Evolutionary conservation across 306 rosid genomes (phyloP).

Genomic region (Cucurbita pepo): DNA sequence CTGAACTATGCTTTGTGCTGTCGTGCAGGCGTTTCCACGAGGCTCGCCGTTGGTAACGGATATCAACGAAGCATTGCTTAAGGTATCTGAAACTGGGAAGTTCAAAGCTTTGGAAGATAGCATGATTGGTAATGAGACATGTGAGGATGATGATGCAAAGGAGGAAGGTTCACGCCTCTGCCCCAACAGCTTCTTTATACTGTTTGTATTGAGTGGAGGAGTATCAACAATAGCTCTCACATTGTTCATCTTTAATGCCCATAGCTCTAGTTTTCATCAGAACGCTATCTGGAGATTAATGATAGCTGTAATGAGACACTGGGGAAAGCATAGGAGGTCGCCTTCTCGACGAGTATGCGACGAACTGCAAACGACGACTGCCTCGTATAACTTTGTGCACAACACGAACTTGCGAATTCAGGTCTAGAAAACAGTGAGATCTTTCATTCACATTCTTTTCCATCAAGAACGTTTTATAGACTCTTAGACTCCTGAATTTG

Average conservation of each 20-base stretch:
- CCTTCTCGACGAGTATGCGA: conserved; percentile 17
- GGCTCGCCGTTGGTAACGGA: conserved; percentile 16
- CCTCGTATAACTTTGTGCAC: neutral
- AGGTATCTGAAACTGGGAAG: conserved; percentile 16
- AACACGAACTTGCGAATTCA: neutral
- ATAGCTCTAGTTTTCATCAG: neutral
- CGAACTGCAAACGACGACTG: neutral
- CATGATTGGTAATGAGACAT: conserved; percentile 22
- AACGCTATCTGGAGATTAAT: conserved; percentile 8
- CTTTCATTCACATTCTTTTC: no score
- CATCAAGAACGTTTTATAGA: no score
- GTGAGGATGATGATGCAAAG: conserved; percentile 5
- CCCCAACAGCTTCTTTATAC: conserved; percentile 19
- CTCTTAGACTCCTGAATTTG: no score
- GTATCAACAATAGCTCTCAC: conserved; percentile 29
- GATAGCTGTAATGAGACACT: conserved; percentile 8
- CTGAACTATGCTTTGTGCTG: neutral
- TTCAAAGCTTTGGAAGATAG: conserved; percentile 12
- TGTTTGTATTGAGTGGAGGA: conserved; percentile 21
- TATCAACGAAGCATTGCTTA: conserved; percentile 19
- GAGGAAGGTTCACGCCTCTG: conserved; percentile 19
- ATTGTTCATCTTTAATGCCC: conserved; percentile 5
- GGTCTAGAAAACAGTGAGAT: neutral
- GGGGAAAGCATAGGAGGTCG: conserved; percentile 7
- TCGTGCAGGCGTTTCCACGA: conserved; percentile 23